Base-by-base conservation (phyloP, 345 rosid genomes). In the Excoecaria agallocha region DNA sequence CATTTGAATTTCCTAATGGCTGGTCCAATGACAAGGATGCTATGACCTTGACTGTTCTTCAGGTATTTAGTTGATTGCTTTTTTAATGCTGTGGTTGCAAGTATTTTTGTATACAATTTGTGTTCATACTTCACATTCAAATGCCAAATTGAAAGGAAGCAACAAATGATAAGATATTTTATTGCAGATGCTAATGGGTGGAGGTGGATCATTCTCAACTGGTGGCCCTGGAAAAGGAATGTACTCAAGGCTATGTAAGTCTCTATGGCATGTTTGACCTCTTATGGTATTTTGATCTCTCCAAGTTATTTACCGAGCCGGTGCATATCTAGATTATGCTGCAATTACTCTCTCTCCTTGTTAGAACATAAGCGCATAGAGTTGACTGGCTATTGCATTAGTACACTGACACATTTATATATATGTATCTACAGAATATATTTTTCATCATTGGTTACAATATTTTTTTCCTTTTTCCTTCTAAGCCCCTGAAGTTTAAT, bases 151-250 rank as follows among this genome's bases (percentile, higher is more conserved):
- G 39, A 13, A 30, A 68, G 43, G 22, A 10, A 17, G 7, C 0
- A 38, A 16, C 22, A 12, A 46, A 56, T 79, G 15, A 50, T 17
- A 57, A 54, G 38, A 43, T 8, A 45, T 72, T 22, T 3, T 43
- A 24, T 1, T 83, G 56, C 77, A 95, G 99, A 90, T 90, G 86
- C 91, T 95, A 43, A 73, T 93, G 94, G 97, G 99, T 70, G 99
- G 99, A 73, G 97, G 98, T 79, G 98, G 98, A 79, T 89, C 98
- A 20, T 95, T 93, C 83, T 93, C 99, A 30, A 90, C 96, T 0
- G 99, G 98, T 41, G 99, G 98, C 62, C 99, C 99, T 24, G 98
- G 99, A 30, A 95, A 95, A 66, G 99, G 97, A 77, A 95, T 95
- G 99, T 84, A 91, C 81, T 91, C 99, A 35, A 82, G 97, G 82